Evolutionary conservation across 192 early-diverging fungal species (phyloP), one percentile per base, ranked within the genome.

Genomic region (Globomyces pollinis-pini): DNA sequence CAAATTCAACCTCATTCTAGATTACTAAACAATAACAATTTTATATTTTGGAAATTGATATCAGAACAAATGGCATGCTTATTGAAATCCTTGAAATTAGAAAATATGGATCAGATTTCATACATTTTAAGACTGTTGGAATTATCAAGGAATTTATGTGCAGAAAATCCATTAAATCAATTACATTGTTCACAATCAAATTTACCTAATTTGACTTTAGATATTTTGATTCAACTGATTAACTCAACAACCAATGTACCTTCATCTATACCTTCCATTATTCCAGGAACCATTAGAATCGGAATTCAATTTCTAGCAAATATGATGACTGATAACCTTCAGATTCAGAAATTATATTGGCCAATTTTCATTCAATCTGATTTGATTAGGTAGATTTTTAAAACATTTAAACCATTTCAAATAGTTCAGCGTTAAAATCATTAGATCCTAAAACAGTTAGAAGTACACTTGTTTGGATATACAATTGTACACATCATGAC

Each of bases 401-500:
- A n/a, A n/a, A n/a, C n/a, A n/a, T n/a, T n/a, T n/a, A n/a, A n/a
- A n/a, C n/a, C n/a, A n/a, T n/a, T n/a, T n/a, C n/a, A n/a, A n/a
- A n/a, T n/a, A n/a, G n/a, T n/a, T n/a, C n/a, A n/a, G n/a, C n/a
- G n/a, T n/a, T n/a, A n/a, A n/a, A n/a, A n/a, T n/a, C n/a, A n/a
- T n/a, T n/a, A n/a, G 44, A 47, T 26, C 4, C 16, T 15, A 47
- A 47, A 24, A 47, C 44, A 4, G 8, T 47, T 9, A 47, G 28
- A 47, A 47, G 44, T 26, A 47, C 23, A 5, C n/a, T 47, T 26
- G 28, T 47, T 26, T 20, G 44, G 3, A 47, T 47, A 24, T 47
- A 47, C 23, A 47, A 47, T 26, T 47, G 44, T 47, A 47, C 44
- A n/a, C 44, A 47, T 26, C 21, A 47, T 26, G 44, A 47, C n/a